Conservation (phyloP, 169 alveolate species). For the Cryptosporidium ryanae region DNA sequence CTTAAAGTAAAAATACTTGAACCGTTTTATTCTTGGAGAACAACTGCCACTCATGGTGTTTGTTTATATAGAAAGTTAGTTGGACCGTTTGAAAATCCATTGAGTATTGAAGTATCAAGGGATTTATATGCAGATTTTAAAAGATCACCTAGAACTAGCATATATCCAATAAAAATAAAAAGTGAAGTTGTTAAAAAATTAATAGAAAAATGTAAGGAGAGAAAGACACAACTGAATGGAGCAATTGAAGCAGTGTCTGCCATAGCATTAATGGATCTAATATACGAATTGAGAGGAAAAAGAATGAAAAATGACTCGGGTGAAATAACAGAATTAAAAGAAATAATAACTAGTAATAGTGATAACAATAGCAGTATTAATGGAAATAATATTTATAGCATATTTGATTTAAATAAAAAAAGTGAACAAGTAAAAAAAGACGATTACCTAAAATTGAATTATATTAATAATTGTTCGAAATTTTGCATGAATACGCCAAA, state of each 20-base stretch:
- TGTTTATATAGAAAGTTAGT: slow-evolving; percentile 68
- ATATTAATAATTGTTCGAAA: slow-evolving; percentile 34
- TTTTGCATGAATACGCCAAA: not conserved
- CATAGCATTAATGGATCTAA: slow-evolving; percentile 50
- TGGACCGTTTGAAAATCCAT: slow-evolving; percentile 73
- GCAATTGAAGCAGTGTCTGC: slow-evolving; percentile 74
- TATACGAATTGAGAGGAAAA: slow-evolving; percentile 54
- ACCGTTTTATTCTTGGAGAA: slow-evolving; percentile 74
- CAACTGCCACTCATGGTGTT: slow-evolving; percentile 73
- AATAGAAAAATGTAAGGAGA: slow-evolving; percentile 44
- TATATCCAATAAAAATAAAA: slow-evolving; percentile 54
- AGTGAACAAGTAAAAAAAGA: not conserved
- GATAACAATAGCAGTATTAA: not conserved
- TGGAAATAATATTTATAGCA: not conserved
- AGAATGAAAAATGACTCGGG: slow-evolving; percentile 30
- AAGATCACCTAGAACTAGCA: slow-evolving; percentile 73
- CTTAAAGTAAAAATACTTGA: slow-evolving; percentile 36
- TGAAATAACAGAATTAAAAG: slow-evolving; percentile 43
- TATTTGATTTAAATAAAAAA: not conserved
- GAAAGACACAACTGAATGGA: slow-evolving; percentile 57
- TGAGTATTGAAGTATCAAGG: slow-evolving; percentile 52
- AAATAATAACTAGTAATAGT: not conserved
- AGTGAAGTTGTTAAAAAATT: slow-evolving; percentile 10
- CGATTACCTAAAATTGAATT: slow-evolving; percentile 11
- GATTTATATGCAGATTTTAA: slow-evolving; percentile 69